phyloP scores from a whole-genome alignment of 129 eudicot species.

The Chrysanthemum lavandulifolium region DNA sequence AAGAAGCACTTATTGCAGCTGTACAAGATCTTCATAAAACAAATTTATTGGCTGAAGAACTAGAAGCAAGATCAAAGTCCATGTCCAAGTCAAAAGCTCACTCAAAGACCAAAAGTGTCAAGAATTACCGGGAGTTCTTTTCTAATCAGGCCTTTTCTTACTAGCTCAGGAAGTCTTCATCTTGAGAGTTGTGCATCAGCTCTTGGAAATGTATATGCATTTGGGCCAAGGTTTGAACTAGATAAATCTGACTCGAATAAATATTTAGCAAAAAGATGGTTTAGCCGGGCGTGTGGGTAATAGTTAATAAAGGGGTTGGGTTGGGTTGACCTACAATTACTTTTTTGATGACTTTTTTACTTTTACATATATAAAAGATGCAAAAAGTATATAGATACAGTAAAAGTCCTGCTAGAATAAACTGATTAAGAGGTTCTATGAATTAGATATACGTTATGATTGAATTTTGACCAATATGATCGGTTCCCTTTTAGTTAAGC shows the following conservation, averaged over 20 bases:
- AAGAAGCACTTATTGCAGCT: conserved; percentile 74
- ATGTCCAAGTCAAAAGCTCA: conserved; percentile 24
- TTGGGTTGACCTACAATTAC: too few relatives aligned
- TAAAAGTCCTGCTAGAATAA: too few relatives aligned
- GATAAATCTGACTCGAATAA: too few relatives aligned
- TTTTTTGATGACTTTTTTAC: too few relatives aligned
- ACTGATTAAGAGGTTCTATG: background rate
- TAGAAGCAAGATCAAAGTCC: conserved; percentile 53
- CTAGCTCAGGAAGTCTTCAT: conserved; percentile 72
- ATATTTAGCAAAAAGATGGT: background rate
- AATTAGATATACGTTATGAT: background rate
- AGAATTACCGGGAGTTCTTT: conserved; percentile 51
- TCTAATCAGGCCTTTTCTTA: conserved; percentile 52
- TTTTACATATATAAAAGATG: too few relatives aligned
- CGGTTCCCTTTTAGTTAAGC: background rate
- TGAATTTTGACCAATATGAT: background rate
- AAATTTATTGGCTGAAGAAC: conserved; percentile 45
- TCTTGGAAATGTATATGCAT: too few relatives aligned
- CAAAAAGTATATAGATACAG: too few relatives aligned
- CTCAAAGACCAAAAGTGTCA: conserved; percentile 23
- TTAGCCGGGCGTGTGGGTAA: background rate
- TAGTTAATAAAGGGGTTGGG: too few relatives aligned
- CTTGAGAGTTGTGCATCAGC: conserved; percentile 27
- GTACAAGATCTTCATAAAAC: conserved; percentile 65
- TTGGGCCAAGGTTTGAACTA: too few relatives aligned